A percentile compares a stretch with the other conserved stretches of the same genome.
Conservation (phyloP, 129 eudicot genomes). For the Deinandra increscens region DNA sequence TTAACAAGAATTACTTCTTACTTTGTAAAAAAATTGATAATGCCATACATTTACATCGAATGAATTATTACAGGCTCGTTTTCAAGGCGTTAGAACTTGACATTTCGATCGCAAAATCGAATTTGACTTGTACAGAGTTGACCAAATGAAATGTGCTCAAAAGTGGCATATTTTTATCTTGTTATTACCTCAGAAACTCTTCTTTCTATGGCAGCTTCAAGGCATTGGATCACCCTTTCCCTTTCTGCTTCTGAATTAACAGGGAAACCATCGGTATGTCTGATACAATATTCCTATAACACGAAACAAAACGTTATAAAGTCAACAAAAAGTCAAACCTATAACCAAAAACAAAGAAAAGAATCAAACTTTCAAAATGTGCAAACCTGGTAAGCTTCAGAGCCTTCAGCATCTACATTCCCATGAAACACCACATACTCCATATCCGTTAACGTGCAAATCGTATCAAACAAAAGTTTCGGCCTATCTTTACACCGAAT, state of each 20-base stretch:
- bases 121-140: background rate
- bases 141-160: constrained; percentile 1
- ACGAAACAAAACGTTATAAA: constrained; percentile 8
- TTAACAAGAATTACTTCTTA: background rate
- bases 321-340: background rate
- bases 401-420: constrained; percentile 82
- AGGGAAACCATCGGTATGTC: constrained; percentile 90
- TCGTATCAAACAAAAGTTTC: constrained; percentile 82
- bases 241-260: constrained; percentile 96
- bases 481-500: constrained; percentile 93
- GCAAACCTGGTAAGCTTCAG: constrained; percentile 83
- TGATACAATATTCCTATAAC: constrained; percentile 76
- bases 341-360: background rate
- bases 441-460: constrained; percentile 95
- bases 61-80: background rate
- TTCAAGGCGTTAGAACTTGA: background rate
- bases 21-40: background rate
- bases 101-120: background rate
- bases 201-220: constrained; percentile 96
- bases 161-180: constrained; percentile 1
- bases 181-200: constrained; percentile 84
- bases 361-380: constrained; percentile 19
- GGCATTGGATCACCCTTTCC: constrained; percentile 91
- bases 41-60: background rate
- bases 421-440: constrained; percentile 98